Evolutionary conservation across 2,329 filamentous ascomycete genomes (phyloP), one percentile per base, ranked within the genome.

Genomic region (Lojkania enalia): DNA sequence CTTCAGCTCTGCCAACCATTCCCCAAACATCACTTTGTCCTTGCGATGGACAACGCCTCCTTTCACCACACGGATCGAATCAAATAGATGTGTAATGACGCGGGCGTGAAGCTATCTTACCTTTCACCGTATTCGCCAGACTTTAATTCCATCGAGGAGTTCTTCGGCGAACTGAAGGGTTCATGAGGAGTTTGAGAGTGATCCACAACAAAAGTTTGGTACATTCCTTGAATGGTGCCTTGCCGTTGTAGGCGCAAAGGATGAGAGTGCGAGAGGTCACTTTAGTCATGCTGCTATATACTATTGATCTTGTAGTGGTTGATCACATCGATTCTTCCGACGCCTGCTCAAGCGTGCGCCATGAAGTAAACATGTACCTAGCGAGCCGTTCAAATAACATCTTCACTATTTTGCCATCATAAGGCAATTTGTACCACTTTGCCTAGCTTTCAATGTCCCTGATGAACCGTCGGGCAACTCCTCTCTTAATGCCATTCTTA

Each of bases 91-190:
- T 71, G 63, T 50, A 27, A 39, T 29, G 50, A 59, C 6, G 60
- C 58, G 29, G 57, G 66, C 23, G 66, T 70, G 20, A 60, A 62
- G 51, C 53, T 70, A 12, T 21, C 60, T 31, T 70, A 64, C 54
- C 44, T 71, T 20, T 60, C 66, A 25, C 67, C 58, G 19, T 71
- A 71, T 46, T 71, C 60, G 30, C 67, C 64, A 16, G 60, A 69
- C 49, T 51, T 70, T 4, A 70, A 71, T 49, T 64, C 60, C 19
- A 68, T 71, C 48, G 58, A 71, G 49, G 61, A 70, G 49, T 63
- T 66, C 41, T 72, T 71, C 55, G 46, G 59, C n/a, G 62, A 67
- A 42, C 49, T 71, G 5, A 71, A 72, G 44, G 52, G 48, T 19
- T 68, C 60, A 54, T 57, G 42, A 36, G n/a, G 25, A 36, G 11